These are phyloP conservation scores for Arthroderma uncinatum DNA, from an alignment of 2,329 filamentous ascomycete species.

Conservation along the genomic window DNA sequence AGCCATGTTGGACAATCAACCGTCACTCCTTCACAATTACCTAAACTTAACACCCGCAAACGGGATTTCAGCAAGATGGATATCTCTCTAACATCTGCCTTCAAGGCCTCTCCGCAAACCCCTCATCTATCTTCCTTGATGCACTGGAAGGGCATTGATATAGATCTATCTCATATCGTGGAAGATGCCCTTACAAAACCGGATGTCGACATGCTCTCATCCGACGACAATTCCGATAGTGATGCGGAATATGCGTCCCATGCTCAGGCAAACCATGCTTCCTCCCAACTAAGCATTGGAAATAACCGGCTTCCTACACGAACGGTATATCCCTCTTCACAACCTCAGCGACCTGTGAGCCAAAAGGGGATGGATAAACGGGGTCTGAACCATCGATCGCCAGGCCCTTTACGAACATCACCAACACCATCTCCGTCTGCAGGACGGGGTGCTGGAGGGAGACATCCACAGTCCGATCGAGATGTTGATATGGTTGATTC, in stretches of 20 bases:
- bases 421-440: constrained; percentile 20
- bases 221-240: constrained; percentile 31
- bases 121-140: constrained; percentile 59
- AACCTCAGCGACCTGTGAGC: constrained; percentile 43
- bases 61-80: not conserved
- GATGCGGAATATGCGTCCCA: constrained; percentile 21
- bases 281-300: constrained; percentile 17
- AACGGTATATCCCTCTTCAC: constrained; percentile 43
- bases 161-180: constrained; percentile 50
- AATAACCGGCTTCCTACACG: constrained; percentile 44
- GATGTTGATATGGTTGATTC: constrained; percentile 40
- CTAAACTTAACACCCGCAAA: not conserved
- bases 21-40: not conserved
- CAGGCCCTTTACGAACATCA: constrained; percentile 31
- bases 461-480: constrained; percentile 1
- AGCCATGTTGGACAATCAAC: constrained; percentile 18
- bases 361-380: constrained; percentile 44
- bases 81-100: constrained; percentile 24
- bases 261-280: constrained; percentile 14
- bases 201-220: constrained; percentile 30
- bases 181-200: constrained; percentile 41
- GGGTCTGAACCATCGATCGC: constrained; percentile 31
- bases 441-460: constrained; percentile 7
- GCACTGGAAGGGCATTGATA: constrained; percentile 49
- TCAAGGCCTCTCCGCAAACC: constrained; percentile 47